phyloP scores from a whole-genome alignment of 2,329 filamentous ascomycete species.

The Dissoconium aciculare region DNA sequence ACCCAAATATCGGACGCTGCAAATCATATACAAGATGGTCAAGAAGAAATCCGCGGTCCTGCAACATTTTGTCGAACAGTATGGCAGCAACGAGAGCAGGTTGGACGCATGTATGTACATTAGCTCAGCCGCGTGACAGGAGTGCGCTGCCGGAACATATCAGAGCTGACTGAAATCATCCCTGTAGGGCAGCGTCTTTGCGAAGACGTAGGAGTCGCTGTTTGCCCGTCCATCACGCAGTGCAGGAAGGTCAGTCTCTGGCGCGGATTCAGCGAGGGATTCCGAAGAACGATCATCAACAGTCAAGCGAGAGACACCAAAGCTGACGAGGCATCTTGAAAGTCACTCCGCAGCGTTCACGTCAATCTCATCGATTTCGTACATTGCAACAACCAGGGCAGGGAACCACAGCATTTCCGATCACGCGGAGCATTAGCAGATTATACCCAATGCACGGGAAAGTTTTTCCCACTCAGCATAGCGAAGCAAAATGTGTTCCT shows the following conservation, averaged over 20 bases:
- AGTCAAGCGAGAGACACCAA: too few relatives aligned
- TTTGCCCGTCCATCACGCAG: constrained; percentile 9
- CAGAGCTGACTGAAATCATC: not conserved
- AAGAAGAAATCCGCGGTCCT: too few relatives aligned
- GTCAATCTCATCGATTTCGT: constrained; percentile 14
- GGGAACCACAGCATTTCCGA: constrained; percentile 3
- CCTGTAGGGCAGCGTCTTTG: constrained; percentile 11
- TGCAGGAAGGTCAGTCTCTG: constrained; percentile 11
- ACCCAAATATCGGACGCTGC: too few relatives aligned
- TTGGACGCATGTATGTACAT: not conserved
- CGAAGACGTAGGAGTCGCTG: constrained; percentile 8
- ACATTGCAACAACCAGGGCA: constrained; percentile 5
- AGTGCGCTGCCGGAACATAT: not conserved
- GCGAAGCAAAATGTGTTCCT: constrained; percentile 12
- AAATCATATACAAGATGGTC: too few relatives aligned
- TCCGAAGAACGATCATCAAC: too few relatives aligned
- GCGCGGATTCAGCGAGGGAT: too few relatives aligned
- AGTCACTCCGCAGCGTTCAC: constrained; percentile 8
- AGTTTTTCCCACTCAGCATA: constrained; percentile 9
- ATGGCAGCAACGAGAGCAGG: constrained; percentile 1
- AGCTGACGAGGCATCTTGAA: not conserved
- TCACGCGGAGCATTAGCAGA: constrained; percentile 5
- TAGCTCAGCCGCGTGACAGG: too few relatives aligned
- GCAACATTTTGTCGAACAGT: too few relatives aligned
- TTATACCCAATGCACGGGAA: constrained; percentile 7